Conservation (phyloP, 1,139 yeast genomes). For the Eremothecium gossypii region DNA sequence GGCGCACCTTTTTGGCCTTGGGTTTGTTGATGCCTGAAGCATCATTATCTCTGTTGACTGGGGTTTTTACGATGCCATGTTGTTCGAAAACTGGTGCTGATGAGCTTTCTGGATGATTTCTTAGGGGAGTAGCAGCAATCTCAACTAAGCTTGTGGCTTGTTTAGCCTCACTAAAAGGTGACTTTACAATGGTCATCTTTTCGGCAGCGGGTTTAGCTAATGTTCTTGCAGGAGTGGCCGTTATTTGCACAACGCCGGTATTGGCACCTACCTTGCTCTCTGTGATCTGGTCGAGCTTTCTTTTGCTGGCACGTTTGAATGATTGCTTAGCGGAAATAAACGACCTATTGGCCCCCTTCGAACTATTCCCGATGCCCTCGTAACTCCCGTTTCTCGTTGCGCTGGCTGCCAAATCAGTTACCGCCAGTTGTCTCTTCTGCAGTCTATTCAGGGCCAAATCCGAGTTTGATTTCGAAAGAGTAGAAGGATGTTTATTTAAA, state of each 20-base stretch:
- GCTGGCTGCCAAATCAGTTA: slow-evolving; percentile 15
- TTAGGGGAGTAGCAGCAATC: background rate
- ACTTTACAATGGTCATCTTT: slow-evolving; percentile 18
- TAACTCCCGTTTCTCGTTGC: background rate
- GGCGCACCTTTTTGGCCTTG: slow-evolving; percentile 24
- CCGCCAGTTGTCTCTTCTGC: slow-evolving; percentile 26
- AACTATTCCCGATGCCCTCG: slow-evolving; percentile 1
- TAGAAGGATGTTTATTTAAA: slow-evolving; percentile 12
- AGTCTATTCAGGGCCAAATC: slow-evolving; percentile 23
- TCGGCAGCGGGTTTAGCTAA: slow-evolving; percentile 3
- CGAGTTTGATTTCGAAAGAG: slow-evolving; percentile 23
- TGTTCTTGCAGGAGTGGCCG: slow-evolving; percentile 24
- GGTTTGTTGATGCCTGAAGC: background rate
- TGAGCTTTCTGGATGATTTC: no score
- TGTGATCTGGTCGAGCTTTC: slow-evolving; percentile 7
- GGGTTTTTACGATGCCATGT: no score
- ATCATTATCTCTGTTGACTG: no score
- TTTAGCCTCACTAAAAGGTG: slow-evolving; percentile 12
- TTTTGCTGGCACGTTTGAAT: slow-evolving; percentile 26
- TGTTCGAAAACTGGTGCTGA: no score
- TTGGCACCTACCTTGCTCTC: slow-evolving; percentile 1
- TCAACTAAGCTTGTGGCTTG: background rate
- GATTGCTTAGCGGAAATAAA: slow-evolving; percentile 9
- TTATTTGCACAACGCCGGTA: slow-evolving; percentile 18
- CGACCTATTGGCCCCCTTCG: slow-evolving; percentile 1